phyloP scores from a whole-genome alignment of 2,329 filamentous ascomycete genomes.

The Penicillium freii region DNA sequence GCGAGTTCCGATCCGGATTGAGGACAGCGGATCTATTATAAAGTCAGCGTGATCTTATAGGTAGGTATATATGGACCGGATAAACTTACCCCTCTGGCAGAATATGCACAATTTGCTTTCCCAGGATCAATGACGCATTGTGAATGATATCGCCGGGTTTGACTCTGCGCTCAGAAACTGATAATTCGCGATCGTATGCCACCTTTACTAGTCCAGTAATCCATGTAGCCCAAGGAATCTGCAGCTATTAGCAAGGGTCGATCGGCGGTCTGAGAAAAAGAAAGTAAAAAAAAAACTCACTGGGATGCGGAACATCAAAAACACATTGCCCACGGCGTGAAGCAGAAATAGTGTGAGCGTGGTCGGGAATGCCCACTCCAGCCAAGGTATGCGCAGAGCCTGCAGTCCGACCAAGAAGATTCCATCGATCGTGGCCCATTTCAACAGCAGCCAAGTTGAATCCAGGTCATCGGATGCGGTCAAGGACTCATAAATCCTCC shows the following conservation, averaged over 20 bases:
- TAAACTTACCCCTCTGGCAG: constrained; percentile 75
- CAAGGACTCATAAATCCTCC: constrained; percentile 84
- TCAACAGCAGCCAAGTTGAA: constrained; percentile 87
- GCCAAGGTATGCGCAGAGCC: constrained; percentile 87
- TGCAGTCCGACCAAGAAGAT: constrained; percentile 84
- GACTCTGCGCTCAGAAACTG: constrained; percentile 89
- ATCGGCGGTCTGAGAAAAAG: constrained; percentile 8
- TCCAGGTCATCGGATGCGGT: constrained; percentile 76
- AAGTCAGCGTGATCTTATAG: constrained; percentile 25
- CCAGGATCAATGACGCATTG: constrained; percentile 89
- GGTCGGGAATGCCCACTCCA: constrained; percentile 79
- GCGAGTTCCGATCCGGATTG: constrained; percentile 76
- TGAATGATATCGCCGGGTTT: constrained; percentile 84
- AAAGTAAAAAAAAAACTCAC: constrained; percentile 46
- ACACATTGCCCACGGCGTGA: constrained; percentile 72
- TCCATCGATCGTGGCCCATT: constrained; percentile 88
- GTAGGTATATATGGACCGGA: neutral
- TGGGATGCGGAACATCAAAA: constrained; percentile 90
- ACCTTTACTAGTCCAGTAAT: constrained; percentile 71
- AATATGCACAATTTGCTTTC: constrained; percentile 96
- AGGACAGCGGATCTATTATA: constrained; percentile 69
- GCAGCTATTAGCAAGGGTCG: constrained; percentile 4
- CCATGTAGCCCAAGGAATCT: constrained; percentile 73
- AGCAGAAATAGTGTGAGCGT: constrained; percentile 68
- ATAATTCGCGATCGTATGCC: constrained; percentile 87